A percentile compares a stretch with the other conserved stretches of the same genome.
Evolutionary conservation across 805 yeast genomes (phyloP).

Genomic region (Osmozyma mogii): DNA sequence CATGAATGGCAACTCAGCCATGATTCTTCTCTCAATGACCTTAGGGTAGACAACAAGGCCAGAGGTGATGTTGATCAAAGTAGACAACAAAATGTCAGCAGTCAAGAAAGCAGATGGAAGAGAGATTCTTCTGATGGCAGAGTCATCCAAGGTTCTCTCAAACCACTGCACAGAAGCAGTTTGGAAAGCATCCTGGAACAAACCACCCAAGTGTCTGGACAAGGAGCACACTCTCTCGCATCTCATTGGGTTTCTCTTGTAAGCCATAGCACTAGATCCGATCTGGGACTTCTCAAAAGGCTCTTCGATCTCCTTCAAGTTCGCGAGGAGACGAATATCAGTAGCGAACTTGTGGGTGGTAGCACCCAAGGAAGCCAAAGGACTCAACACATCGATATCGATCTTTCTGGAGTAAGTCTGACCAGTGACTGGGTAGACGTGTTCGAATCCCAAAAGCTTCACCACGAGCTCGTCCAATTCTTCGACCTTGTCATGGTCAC

Average conservation of each 20-base stretch:
- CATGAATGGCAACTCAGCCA: slow-evolving; percentile 95
- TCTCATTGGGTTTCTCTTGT: slow-evolving; percentile 99
- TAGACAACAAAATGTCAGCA: slow-evolving; percentile 85
- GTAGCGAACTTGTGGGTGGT: slow-evolving; percentile 97
- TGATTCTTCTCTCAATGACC: slow-evolving; percentile 95
- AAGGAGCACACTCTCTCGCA: slow-evolving; percentile 98
- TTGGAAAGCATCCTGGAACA: slow-evolving; percentile 88
- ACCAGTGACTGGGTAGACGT: slow-evolving; percentile 95
- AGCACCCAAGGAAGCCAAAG: slow-evolving; percentile 91
- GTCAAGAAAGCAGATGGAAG: slow-evolving; percentile 95
- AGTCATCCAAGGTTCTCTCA: slow-evolving; percentile 96
- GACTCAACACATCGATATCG: slow-evolving; percentile 88
- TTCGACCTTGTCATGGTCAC: slow-evolving; percentile 95
- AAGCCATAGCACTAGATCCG: slow-evolving; percentile 98
- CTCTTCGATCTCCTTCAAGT: slow-evolving; percentile 95
- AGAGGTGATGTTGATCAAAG: slow-evolving; percentile 84
- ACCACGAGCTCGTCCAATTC: slow-evolving; percentile 85
- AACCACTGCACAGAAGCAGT: slow-evolving; percentile 99
- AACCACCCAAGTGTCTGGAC: slow-evolving; percentile 88
- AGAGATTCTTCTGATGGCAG: slow-evolving; percentile 95
- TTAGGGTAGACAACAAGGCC: slow-evolving; percentile 98
- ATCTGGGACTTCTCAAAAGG: slow-evolving; percentile 98
- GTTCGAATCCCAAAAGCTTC: slow-evolving; percentile 86
- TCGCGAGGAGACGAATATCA: slow-evolving; percentile 90
- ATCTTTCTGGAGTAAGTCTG: slow-evolving; percentile 99